phyloP scores from a whole-genome alignment of 306 rosid genomes.

The Rosa multiflora region DNA sequence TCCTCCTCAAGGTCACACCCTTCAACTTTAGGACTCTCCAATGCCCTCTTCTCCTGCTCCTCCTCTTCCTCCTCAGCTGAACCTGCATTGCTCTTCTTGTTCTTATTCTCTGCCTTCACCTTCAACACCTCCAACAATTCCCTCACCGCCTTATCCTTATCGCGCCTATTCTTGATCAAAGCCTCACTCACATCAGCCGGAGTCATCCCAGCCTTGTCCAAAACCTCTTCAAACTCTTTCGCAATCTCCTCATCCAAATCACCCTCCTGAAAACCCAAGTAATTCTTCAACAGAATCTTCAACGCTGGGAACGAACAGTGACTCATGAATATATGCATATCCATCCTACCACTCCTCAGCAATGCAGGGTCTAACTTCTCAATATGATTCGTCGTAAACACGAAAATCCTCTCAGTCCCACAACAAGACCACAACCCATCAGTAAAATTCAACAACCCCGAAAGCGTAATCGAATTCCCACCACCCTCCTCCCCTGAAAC shows the following conservation, averaged over 20 bases:
- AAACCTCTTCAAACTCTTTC: constrained; percentile 45
- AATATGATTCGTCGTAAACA: constrained; percentile 90
- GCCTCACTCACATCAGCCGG: constrained; percentile 96
- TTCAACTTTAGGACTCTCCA: constrained; percentile 68
- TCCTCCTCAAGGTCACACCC: constrained; percentile 43
- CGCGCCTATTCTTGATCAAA: constrained; percentile 73
- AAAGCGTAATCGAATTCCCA: constrained; percentile 74
- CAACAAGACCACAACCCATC: constrained; percentile 99
- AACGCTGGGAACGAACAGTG: constrained; percentile 61
- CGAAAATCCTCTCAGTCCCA: constrained; percentile 94
- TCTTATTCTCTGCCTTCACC: constrained; percentile 44
- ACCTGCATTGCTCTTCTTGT: constrained; percentile 26
- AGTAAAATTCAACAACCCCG: constrained; percentile 86
- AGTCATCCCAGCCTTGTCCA: constrained; percentile 73
- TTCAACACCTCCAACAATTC: constrained; percentile 65
- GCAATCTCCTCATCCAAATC: constrained; percentile 27
- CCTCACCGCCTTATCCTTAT: constrained; percentile 47
- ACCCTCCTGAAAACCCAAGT: constrained; percentile 50
- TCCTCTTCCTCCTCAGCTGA: constrained; percentile 39
- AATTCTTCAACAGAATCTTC: constrained; percentile 74
- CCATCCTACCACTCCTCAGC: constrained; percentile 93
- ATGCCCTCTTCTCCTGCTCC: constrained; percentile 88
- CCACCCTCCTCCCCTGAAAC: constrained; percentile 48
- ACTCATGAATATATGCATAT: constrained; percentile 89
- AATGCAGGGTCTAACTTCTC: constrained; percentile 96